Base-by-base conservation (phyloP, 1,284 basidiomycete genomes). In the Phellinidium pouzarii region DNA sequence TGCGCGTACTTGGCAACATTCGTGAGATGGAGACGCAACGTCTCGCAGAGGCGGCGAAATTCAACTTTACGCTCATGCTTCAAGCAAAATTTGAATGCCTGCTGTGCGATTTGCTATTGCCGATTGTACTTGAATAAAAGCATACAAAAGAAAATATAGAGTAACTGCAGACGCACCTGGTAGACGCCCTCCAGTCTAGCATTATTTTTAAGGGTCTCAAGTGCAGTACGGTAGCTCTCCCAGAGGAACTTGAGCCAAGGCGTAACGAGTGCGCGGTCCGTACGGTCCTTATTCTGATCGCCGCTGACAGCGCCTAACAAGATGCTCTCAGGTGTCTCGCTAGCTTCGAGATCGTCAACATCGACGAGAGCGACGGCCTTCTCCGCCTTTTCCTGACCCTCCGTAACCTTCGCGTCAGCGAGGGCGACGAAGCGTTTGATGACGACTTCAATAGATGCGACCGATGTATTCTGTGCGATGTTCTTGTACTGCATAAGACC, bases 241-340 rank as follows among this genome's bases (percentile, higher is more conserved):
- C 94, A 99, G 26, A 95, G 78, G 71, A 98, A 98, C 69, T 96
- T 95, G 67, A 99, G 85, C 85, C 94, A 97, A 1, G 96, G 95
- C 0, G 92, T 96, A 59, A 99, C 93, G 50, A 99, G 79, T 22
- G 93, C 89, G 54, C 96, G 77, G 71, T 99, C 95, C 42, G 94
- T 97, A 62, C 96, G 77, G 71, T 99, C 95, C 71, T 91, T 90
- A 73, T 80, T 94, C 72, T 93, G 90, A 71, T 96, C 84, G 54
- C 91, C 89, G 60, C 85, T 89, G 59, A 95, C 93, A 38, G 88
- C 88, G 48, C 88, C 88, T 19, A 95, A 76, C 19, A 95, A 71
- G 59, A 95, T 92, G 65, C 86, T 88, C 71, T 94, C 93, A 2
- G 93, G 93, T 0, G 93, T 94, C 69, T 95, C 92, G 64, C 82